Base-by-base conservation (phyloP, 1,284 basidiomycete species). In the Sphaerobolus stellatus region DNA sequence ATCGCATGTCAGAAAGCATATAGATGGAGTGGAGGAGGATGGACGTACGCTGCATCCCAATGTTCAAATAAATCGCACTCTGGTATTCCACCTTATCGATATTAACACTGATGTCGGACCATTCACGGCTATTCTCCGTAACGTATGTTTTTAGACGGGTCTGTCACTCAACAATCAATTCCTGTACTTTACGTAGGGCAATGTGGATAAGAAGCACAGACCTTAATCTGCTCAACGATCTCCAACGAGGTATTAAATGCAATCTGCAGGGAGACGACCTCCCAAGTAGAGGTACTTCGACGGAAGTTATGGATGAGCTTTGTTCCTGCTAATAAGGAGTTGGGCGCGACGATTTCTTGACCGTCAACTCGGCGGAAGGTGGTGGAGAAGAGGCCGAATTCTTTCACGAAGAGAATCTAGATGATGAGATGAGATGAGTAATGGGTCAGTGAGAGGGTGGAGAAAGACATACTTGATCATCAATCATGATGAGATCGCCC, bases 361-460 rank as follows among this genome's bases (percentile, higher is more conserved):
- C 90, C 90, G 60, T 90, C 88, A 4, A 88, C 85, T 20, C 90
- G 80, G 44, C 83, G 77, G 74, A 93, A 93, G 0, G 82, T 83
- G 4, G 91, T 93, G 2, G 88, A 84, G 62, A 92, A 90, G 33
- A 93, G 73, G 20, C 91, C 90, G 64, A 93, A 91, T 64, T 91
- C 88, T 55, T 81, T 79, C 28, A 90, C 88, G 58, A 82, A 77
- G 51, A 87, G 67, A 13, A 76, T 71, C 78, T 79, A 46, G 25
- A 30, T 29, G 59, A 59, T 41, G 58, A 61, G 22, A 30, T 24
- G 34, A 27, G 38, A 52, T 22, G 52, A 44, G 8, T 40, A 33
- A 31, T 52, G 46, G 11, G 13, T 43, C 28, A 56, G 36, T 29
- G 20, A 27, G 33, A 16, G 24, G 27, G n/a, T 20, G n/a, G 36